Evolutionary conservation across 768 basidiomycete species (phyloP), one percentile per base, ranked within the genome.

Genomic region (Xerocomellus chrysenteron): DNA sequence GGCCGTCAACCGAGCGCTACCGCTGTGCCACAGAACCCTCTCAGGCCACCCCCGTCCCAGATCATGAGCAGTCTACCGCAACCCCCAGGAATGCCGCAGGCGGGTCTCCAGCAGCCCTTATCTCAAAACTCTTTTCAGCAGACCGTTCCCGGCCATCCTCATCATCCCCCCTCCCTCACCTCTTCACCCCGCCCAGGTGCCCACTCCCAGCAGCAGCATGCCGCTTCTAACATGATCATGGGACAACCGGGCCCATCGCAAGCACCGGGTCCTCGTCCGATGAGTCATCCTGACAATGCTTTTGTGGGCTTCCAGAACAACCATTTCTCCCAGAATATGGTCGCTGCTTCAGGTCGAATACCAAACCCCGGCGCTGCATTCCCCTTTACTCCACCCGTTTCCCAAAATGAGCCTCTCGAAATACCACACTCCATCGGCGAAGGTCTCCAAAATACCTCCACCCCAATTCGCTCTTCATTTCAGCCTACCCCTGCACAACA

Each of bases 401-500:
- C 87, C 26, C 82, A 82, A 48, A 78, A 75, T 58, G 74, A 77
- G 44, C 50, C 57, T 41, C 74, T 79, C 57, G 84, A 82, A 52
- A 74, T 81, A 53, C 60, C 74, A 14, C 80, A 77, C 56, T 57
- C 76, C n/a, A 75, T 77, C 45, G 70, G 73, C 37, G 70, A 74
- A 33, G 74, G 66, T 51, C 76, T 72, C 35, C 74, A 75, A 37
- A 71, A 72, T 42, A 69, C 80, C 17, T 63, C 77, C 11, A 75
- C 68, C 48, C 50, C 61, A 24, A 62, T 63, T 33, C 80, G 80
- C 28, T 32, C 73, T 6, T 65, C 69, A 9, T 83, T 85, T 62
- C 78, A 78, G 30, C 66, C 78, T 13, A 87, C 86, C 0, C 85
- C 87, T 2, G 84, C 85, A 3, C 87, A 90, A 64, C 81, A 83